Base-by-base conservation (phyloP, 2,329 filamentous ascomycete genomes). In the Epichloe bromicola region DNA sequence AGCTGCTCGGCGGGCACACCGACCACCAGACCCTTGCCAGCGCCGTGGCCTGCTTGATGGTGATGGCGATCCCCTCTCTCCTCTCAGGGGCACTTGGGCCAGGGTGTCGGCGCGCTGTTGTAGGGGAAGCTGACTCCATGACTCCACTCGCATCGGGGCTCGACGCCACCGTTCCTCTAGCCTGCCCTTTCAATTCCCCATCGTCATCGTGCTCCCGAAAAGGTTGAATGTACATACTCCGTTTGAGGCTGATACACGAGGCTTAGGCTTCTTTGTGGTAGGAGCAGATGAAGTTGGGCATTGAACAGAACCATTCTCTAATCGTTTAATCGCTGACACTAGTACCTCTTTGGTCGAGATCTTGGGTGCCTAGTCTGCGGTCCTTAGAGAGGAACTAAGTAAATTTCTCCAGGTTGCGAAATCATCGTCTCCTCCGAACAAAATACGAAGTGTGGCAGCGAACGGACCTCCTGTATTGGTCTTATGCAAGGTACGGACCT, bases 401-500 rank as follows among this genome's bases (percentile, higher is more conserved):
- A 30, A 30, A 7, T 30, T 30, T 2, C 26, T 4, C 26, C 8
- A 30, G 26, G 26, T 30, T 30, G 26, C 26, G 10, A 11, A 30
- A 11, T 30, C 26, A 38, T 33, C 15, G 23, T 48, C 46, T 40
- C 17, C 20, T 14, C 46, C 33, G 12, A 15, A 23, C 45, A 26
- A 20, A 38, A n/a, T 47, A 15, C 14, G 20, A 47, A 47, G 17
- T 39, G 15, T 26, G 46, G n/a, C 38, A 12, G 46, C 23, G 46
- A 19, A 34, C 38, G 12, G 46, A n/a, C 38, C 26, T 17, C 23
- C 37, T 19, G 23, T 38, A 34, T 39, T 47, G 45, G 45, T 34
- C 36, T 39, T 17, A 48, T 42, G 46, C 46, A 48, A 48, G 46
- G 46, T 48, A 48, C 46, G n/a, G 23, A 4, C 20, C 30, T 12